These are phyloP conservation scores for Malus hybrid DNA, from an alignment of 331 rosid genomes.

Conservation along the genomic window DNA sequence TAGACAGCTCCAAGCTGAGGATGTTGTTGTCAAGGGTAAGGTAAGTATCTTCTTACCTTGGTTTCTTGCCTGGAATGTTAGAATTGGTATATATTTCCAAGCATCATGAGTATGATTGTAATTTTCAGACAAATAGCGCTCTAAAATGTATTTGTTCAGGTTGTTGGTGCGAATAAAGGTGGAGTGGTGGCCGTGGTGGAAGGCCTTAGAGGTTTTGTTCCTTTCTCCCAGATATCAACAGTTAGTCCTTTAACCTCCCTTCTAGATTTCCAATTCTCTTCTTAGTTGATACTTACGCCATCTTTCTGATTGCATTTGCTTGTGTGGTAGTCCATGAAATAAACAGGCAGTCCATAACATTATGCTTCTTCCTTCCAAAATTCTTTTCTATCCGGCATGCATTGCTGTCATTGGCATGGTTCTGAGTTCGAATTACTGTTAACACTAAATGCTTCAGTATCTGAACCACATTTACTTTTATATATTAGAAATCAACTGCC, in stretches of 20 bases:
- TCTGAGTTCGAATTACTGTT: not conserved
- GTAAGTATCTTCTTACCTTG: constrained; percentile 34
- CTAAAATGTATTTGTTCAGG: constrained; percentile 28
- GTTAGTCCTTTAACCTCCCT: constrained; percentile 36
- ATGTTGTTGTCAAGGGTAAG: constrained; percentile 85
- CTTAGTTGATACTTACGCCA: not conserved
- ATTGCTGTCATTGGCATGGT: not conserved
- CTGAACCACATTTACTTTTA: constrained; percentile 8
- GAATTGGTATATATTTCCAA: not conserved
- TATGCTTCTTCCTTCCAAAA: no score
- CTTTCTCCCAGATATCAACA: constrained; percentile 75
- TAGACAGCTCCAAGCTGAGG: constrained; percentile 83
- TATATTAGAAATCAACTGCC: constrained; percentile 54
- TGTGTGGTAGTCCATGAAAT: not conserved
- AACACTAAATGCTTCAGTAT: not conserved
- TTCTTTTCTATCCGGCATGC: no score
- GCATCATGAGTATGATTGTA: not conserved
- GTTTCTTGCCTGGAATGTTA: not conserved
- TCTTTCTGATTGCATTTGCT: not conserved
- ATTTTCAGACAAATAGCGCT: not conserved
- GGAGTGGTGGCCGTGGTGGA: constrained; percentile 78
- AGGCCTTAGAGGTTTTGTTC: constrained; percentile 87
- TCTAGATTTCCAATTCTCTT: not conserved
- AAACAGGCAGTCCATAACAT: no score
- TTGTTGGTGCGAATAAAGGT: constrained; percentile 72